Base-by-base conservation (phyloP, 2,329 filamentous ascomycete genomes). In the Lachnellula hyalina region DNA sequence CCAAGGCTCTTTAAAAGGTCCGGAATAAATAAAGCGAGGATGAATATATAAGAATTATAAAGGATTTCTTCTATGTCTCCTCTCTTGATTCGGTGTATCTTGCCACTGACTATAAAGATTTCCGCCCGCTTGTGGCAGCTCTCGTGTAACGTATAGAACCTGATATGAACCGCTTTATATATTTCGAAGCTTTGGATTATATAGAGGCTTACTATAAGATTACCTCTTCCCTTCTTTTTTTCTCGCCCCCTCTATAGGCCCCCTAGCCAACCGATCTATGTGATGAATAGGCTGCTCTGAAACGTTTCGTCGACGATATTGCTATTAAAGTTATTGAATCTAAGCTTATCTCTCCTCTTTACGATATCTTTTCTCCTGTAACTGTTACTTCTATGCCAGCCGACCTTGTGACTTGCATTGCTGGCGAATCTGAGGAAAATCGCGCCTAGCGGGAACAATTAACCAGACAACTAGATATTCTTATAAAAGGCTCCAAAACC, bases 241-340 rank as follows among this genome's bases (percentile, higher is more conserved):
- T 21, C 21, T 21, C 21, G 21, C 21, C 21, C 21, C 21, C 21
- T 21, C 21, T 21, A 21, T 21, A 21, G 21, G 21, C 21, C 21
- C 21, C 21, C 21, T 21, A 21, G 21, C 21, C 4, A 21, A 21
- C 2, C 21, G 21, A 21, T 21, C 21, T 21, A 2, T 21, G 21
- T 21, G 8, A n/a, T 49, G 19, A 25, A 55, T 52, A 77, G 75
- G 72, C 77, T 46, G 74, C 75, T 0, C 42, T 76, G 49, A 73
- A 75, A 58, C 69, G 70, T 1, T 74, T 78, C 56, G 58, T 75
- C 23, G 75, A 77, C 23, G 71, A 75, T 36, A 60, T 77, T 4
- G 68, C 74, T 8, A 66, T 74, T 19, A 66, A 76, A 55, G 70
- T 74, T 1, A 68, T 78, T 14, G 75, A 78, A 59, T 58, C 57